Base-by-base conservation (phyloP, 75 land plant genomes). In the Cupressus sempervirens region DNA sequence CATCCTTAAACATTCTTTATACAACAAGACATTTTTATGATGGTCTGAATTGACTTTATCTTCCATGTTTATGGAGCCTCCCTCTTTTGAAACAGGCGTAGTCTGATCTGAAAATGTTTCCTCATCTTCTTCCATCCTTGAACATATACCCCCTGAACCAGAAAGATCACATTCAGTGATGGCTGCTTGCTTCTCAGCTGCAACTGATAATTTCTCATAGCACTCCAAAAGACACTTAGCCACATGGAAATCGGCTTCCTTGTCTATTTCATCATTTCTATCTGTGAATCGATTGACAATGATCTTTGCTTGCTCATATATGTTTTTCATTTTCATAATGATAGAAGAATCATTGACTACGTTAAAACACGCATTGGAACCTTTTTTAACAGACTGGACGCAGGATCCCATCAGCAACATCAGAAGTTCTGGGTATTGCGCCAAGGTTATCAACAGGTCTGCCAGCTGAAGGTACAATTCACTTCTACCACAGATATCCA, bases 271-370 rank as follows among this genome's bases (percentile, higher is more conserved):
- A 68, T 80, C 62, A 8, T 45, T 46, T 82, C 67, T 80, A 36
- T 14, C 86, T 46, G 18, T 40, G 14, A 76, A 84, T 62, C 62
- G 52, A 30, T 40, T 82, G 70, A 77, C 79, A 52, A 88, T 85
- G 38, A 87, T 80, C 65, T 88, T 88, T 53, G 89, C 80, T 58
- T 88, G 89, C 35, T 88, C 86, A 73, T 88, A 88, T 35, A 88
- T 88, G 35, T 88, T 88, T 38, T 82, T 76, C 89, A 88, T 86
- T 76, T 88, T 88, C 36, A 56, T 86, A 26, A 87, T 67, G 36
- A 87, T 58, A n/a, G 88, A 84, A 76, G 80, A n/a, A 73, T 87
- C 81, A 54, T 76, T 79, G 35, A n/a, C 86, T 30, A 3, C 52
- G 80, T 38, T 43, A 84, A 3, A 18, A 29, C 11, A 15, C 32